Conservation (phyloP, 2,329 filamentous ascomycete genomes). For the Arthrobotrys musiformis region DNA sequence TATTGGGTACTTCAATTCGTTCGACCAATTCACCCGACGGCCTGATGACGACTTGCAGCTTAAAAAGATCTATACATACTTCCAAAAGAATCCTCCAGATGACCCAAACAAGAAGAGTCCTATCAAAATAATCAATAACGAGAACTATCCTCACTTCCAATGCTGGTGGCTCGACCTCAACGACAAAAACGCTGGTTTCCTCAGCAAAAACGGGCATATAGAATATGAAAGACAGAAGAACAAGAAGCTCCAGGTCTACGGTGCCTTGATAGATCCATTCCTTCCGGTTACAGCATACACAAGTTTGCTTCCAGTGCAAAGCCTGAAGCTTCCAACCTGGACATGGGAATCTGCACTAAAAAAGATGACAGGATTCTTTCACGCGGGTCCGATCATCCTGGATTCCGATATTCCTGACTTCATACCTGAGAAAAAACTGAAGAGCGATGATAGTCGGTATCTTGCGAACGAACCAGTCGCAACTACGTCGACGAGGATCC, state of each 20-base stretch:
- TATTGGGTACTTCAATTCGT: constrained; percentile 63
- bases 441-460: constrained; percentile 13
- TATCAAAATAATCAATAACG: constrained; percentile 34
- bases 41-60: constrained; percentile 58
- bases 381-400: constrained; percentile 62
- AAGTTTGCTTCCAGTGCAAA: constrained; percentile 60
- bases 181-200: neutral
- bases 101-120: constrained; percentile 11
- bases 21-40: neutral
- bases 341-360: constrained; percentile 62
- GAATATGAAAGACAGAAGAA: neutral
- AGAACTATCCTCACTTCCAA: constrained; percentile 59
- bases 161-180: neutral
- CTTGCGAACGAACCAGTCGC: neutral
- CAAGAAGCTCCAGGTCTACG: constrained; percentile 54
- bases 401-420: constrained; percentile 56
- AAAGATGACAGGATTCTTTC: constrained; percentile 64
- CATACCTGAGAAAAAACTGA: neutral
- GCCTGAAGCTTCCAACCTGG: constrained; percentile 62
- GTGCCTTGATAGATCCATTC: constrained; percentile 63
- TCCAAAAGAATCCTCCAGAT: neutral
- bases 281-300: constrained; percentile 62
- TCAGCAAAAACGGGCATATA: neutral
- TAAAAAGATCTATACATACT: constrained; percentile 59
- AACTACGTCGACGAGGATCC: neutral